A percentile compares a stretch with the other conserved stretches of the same genome.
Evolutionary conservation across 306 rosid species (phyloP).

Genomic region (Cucurbita ficifolia): DNA sequence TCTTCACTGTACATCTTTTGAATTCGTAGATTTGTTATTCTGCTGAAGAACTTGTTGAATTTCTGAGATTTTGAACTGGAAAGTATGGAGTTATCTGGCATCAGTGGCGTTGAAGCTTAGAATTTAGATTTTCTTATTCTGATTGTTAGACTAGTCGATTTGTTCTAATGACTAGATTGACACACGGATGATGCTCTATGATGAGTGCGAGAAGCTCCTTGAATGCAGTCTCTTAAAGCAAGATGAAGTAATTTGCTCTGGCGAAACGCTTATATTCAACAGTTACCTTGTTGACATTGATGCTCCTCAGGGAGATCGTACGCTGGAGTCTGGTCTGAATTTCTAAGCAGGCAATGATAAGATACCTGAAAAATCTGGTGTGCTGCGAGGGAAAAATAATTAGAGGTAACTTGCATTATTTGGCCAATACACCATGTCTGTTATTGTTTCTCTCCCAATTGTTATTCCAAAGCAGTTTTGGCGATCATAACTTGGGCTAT

Average conservation of each 20-base stretch:
- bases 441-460: neutral
- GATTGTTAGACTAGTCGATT: neutral
- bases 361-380: conserved; percentile 1
- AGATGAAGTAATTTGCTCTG: conserved; percentile 37
- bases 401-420: conserved; percentile 28
- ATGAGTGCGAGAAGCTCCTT: conserved; percentile 51
- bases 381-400: conserved; percentile 23
- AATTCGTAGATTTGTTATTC: neutral
- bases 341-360: conserved; percentile 13
- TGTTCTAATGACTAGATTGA: neutral
- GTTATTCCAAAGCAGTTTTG: neutral
- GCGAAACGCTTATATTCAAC: conserved; percentile 38
- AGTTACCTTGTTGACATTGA: conserved; percentile 42
- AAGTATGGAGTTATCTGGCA: neutral
- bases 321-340: conserved; percentile 17
- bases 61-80: neutral
- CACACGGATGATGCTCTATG: conserved; percentile 43
- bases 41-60: neutral
- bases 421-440: neutral
- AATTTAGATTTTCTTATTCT: neutral
- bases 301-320: conserved; percentile 24
- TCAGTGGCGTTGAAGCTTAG: neutral
- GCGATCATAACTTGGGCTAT: neutral
- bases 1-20: neutral
- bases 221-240: conserved; percentile 53